These are phyloP conservation scores for Biscogniauxia sp. DNA, from an alignment of 2,329 filamentous ascomycete species.

Conservation along the genomic window DNA sequence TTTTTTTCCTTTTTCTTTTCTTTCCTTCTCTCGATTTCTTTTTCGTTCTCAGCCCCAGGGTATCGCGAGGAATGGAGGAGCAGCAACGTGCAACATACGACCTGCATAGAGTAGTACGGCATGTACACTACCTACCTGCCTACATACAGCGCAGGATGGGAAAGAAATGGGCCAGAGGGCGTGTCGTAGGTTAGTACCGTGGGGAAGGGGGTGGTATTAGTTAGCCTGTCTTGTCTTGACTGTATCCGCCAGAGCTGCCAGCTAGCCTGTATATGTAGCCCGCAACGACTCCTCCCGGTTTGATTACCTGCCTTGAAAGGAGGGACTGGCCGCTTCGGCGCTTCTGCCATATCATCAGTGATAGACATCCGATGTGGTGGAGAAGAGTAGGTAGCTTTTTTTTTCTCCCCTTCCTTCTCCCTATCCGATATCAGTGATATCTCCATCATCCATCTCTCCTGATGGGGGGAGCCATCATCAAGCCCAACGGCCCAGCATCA, in stretches of 20 bases:
- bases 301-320: conserved; percentile 23
- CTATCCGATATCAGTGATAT: conserved; percentile 7
- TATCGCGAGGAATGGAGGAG: background rate
- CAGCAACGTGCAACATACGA: background rate
- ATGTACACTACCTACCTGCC: background rate
- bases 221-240: background rate
- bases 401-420: background rate
- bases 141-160: background rate
- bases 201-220: background rate
- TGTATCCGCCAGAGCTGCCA: background rate
- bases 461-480: conserved; percentile 7
- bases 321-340: conserved; percentile 12
- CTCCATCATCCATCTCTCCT: conserved; percentile 8
- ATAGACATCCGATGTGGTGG: conserved; percentile 14
- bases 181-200: background rate
- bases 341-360: conserved; percentile 9
- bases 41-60: background rate
- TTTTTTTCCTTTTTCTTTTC: conserved; percentile 2
- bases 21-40: background rate
- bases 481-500: conserved; percentile 4
- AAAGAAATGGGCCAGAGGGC: background rate
- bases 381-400: conserved; percentile 11
- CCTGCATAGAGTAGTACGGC: background rate
- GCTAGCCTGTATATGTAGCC: background rate
- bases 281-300: conserved; percentile 4